These are phyloP conservation scores for Penicillium herquei DNA, from an alignment of 495 filamentous ascomycete species.

Conservation along the genomic window DNA sequence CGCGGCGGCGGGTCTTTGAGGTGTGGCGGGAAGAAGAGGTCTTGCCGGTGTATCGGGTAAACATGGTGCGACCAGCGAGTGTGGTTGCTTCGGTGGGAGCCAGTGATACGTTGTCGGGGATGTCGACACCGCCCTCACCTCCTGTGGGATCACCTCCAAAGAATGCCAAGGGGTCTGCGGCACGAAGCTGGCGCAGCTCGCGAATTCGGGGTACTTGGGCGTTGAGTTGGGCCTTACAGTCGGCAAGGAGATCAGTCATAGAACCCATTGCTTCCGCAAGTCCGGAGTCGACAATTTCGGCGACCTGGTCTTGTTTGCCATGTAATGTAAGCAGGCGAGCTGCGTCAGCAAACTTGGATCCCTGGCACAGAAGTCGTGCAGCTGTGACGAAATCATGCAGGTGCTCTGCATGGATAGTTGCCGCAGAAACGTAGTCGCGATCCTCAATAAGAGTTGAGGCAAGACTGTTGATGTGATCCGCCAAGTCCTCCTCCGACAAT, in stretches of 20 bases:
- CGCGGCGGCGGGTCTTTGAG: conserved; percentile 75
- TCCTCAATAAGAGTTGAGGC: conserved; percentile 78
- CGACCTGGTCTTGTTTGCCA: conserved; percentile 45
- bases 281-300: conserved; percentile 67
- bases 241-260: conserved; percentile 84
- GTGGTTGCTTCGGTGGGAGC: conserved; percentile 81
- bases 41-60: conserved; percentile 87
- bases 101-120: conserved; percentile 89
- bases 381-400: conserved; percentile 66
- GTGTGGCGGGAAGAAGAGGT: conserved; percentile 72
- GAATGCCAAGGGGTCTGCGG: conserved; percentile 75
- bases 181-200: conserved; percentile 77
- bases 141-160: conserved; percentile 65
- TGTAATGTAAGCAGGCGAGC: conserved; percentile 62
- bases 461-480: conserved; percentile 62
- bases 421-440: conserved; percentile 78
- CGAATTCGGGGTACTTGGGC: conserved; percentile 81
- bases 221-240: conserved; percentile 79
- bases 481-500: conserved; percentile 54
- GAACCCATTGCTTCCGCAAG: conserved; percentile 73
- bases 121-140: conserved; percentile 56
- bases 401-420: conserved; percentile 78
- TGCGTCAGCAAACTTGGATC: conserved; percentile 80
- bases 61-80: conserved; percentile 69
- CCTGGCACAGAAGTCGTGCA: conserved; percentile 72